Evolutionary conservation across 129 eudicot species (phyloP).

Genomic region (Saposhnikovia divaricata): DNA sequence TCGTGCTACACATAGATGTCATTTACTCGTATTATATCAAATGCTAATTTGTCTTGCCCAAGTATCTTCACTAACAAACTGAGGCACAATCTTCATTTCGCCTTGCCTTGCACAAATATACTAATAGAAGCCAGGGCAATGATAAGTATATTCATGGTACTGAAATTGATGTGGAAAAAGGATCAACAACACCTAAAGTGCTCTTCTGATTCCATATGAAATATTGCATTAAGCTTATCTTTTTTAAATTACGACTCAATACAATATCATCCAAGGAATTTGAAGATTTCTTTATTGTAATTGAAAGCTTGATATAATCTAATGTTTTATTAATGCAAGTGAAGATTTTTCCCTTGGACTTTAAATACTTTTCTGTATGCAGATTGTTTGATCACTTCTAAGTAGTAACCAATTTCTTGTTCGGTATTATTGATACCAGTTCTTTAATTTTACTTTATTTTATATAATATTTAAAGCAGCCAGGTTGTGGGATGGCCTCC

Average conservation of each 20-base stretch:
- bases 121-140: background rate
- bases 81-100: background rate
- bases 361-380: background rate
- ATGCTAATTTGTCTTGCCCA: background rate
- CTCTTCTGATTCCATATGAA: background rate
- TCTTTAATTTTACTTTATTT: background rate
- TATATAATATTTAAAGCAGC: slow-evolving; percentile 29
- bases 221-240: background rate
- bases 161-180: background rate
- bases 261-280: background rate
- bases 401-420: background rate
- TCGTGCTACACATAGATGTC: background rate
- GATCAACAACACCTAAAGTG: background rate
- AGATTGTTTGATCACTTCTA: background rate
- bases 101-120: background rate
- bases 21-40: too few species aligned
- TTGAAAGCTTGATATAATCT: background rate
- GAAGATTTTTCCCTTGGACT: background rate
- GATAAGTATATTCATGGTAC: background rate
- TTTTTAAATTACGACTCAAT: background rate
- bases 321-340: background rate
- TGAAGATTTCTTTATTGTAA: background rate
- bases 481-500: slow-evolving; percentile 99
- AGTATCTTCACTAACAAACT: background rate
- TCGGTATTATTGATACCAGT: background rate